Evolutionary conservation across 2,329 filamentous ascomycete genomes (phyloP).

Genomic region (Scortechinia acanthostroma): DNA sequence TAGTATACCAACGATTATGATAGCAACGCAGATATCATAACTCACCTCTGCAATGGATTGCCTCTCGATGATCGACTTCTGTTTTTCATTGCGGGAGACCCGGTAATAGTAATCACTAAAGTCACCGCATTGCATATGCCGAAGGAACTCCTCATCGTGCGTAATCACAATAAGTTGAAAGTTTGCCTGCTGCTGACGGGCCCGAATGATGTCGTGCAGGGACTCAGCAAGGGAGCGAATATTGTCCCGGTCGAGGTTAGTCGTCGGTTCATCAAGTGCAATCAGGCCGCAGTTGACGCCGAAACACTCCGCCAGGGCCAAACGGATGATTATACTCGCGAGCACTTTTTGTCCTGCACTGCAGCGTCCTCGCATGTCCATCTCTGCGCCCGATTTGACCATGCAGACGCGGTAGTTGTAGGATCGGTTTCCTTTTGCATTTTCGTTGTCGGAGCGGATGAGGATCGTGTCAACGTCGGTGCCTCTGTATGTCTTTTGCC

Average conservation of each 20-base stretch:
- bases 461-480: conserved; percentile 95
- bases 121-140: conserved; percentile 87
- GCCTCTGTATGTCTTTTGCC: conserved; percentile 92
- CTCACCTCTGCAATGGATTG: conserved; percentile 46
- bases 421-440: conserved; percentile 62
- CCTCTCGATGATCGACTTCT: conserved; percentile 80
- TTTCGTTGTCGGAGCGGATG: conserved; percentile 86
- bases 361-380: conserved; percentile 98
- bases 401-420: conserved; percentile 99
- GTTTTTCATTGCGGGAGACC: conserved; percentile 72
- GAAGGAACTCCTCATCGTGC: conserved; percentile 92
- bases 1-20: not conserved
- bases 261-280: conserved; percentile 93
- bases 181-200: conserved; percentile 78
- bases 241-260: conserved; percentile 91
- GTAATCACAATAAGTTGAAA: conserved; percentile 98
- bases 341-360: conserved; percentile 94
- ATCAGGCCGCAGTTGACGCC: conserved; percentile 93
- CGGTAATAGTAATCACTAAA: conserved; percentile 90
- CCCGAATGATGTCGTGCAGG: conserved; percentile 78
- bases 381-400: conserved; percentile 93
- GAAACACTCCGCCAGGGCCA: conserved; percentile 93
- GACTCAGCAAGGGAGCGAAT: conserved; percentile 82
- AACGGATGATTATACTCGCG: conserved; percentile 91
- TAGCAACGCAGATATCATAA: not conserved